Percentiles rank a stretch among this genome's conserved stretches.
Evolutionary conservation across 371 early-diverging fungal species (phyloP).

Genomic region (Actinomucor elegans): DNA sequence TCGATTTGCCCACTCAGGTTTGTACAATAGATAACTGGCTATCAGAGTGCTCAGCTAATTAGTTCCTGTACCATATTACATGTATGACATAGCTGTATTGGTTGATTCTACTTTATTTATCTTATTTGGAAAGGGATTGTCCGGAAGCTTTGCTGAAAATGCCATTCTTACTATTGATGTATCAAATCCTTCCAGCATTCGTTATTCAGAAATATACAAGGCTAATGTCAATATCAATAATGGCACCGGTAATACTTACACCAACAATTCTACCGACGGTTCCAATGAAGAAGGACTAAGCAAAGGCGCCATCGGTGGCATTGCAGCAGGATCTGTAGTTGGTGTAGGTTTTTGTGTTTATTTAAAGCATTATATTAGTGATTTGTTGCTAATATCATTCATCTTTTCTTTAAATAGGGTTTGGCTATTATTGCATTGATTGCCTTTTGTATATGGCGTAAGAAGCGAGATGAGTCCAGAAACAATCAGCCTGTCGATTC

Average conservation of each 20-base stretch:
- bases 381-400: not conserved
- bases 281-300: not conserved
- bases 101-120: slow-evolving; percentile 2
- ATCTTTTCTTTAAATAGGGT: not conserved
- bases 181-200: not conserved
- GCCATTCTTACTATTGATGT: slow-evolving; percentile 1
- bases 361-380: no score
- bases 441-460: not conserved
- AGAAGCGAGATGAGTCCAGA: not conserved
- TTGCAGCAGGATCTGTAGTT: not conserved
- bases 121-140: slow-evolving; percentile 2
- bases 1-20: slow-evolving; percentile 4
- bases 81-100: not conserved
- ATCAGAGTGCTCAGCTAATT: no score
- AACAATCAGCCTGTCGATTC: no score
- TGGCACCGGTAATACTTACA: not conserved
- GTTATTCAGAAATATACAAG: not conserved
- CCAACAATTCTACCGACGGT: not conserved
- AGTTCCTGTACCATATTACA: no score
- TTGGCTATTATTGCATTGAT: not conserved
- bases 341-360: not conserved
- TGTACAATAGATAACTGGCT: no score
- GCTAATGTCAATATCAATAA: not conserved
- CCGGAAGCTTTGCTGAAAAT: not conserved
- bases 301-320: slow-evolving; percentile 1